Evolutionary conservation across 257 asterid species (phyloP).

Genomic region (Solanum appendiculatum): DNA sequence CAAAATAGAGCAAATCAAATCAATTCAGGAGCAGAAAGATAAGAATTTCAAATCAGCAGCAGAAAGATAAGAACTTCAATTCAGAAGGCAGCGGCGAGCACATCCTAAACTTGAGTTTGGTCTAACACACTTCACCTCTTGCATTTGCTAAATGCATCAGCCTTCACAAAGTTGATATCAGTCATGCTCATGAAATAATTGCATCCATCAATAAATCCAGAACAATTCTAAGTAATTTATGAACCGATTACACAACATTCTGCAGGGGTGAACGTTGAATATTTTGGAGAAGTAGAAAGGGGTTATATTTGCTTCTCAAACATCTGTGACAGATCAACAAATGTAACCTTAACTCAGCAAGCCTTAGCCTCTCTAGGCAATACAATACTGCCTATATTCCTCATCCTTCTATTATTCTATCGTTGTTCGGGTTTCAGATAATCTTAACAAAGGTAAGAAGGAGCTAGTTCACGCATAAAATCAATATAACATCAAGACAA

Average conservation of each 20-base stretch:
- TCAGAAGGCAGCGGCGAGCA: not conserved
- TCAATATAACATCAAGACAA: not conserved
- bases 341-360: not conserved
- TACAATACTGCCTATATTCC: not conserved
- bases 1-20: not conserved
- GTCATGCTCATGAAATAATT: not conserved
- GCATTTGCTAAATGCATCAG: not conserved
- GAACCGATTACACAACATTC: not conserved
- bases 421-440: not conserved
- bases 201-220: not conserved
- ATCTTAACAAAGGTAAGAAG: not conserved
- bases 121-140: not conserved
- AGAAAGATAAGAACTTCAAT: not conserved
- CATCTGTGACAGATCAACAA: not conserved
- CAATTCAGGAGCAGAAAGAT: not conserved
- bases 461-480: not conserved
- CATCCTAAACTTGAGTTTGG: not conserved
- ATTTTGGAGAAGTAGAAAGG: not conserved
- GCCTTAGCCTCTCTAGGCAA: not conserved
- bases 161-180: not conserved
- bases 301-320: not conserved
- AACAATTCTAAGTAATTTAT: not conserved
- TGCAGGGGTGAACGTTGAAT: not conserved
- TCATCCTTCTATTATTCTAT: not conserved
- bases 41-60: not conserved